Base-by-base conservation (phyloP, 768 basidiomycete genomes). In the Tephrocybe sp. region DNA sequence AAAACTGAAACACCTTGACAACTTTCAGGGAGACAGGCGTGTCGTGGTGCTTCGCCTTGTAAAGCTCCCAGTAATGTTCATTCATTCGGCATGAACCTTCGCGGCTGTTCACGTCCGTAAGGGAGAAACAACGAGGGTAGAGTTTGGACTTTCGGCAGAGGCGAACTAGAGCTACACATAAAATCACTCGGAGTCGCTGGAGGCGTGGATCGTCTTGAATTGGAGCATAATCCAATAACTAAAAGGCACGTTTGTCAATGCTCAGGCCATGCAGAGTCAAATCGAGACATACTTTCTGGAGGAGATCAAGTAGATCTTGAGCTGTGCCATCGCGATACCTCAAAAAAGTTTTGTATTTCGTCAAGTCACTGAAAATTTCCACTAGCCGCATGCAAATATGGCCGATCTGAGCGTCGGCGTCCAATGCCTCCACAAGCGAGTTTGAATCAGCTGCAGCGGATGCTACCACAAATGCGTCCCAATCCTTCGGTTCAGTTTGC, bases 41-140 rank as follows among this genome's bases (percentile, higher is more conserved):
- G 13, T 47, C 55, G 5, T 48, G 49, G 25, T 58, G 56, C 5
- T 44, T 16, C 0, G 61, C 65, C 54, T 54, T 61, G 54, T 63
- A 64, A 15, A 69, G 55, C 18, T 67, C 68, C 5, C 63, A 59
- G 34, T 64, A 69, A n/a, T n/a, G n/a, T 6, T 57, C 49, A 1
- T 66, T 66, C 3, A 48, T 50, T 5, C 60, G 49, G 12, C 52
- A 48, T 4, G 55, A 45, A 9, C 41, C 53, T 0, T 43, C 24
- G 16, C 47, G 41, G 12, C 37, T 37, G 9, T 37, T 45, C 21
- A 55, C 51, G 21, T 47, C 49, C 16, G 25, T 19, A 22, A 62
- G 43, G 2, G 39, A 24, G 31, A 68, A 61, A 28, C 62, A 64
- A 4, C 54, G 53, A 12, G 69, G 69, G 38, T 61, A 61, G 4